These are phyloP conservation scores for Aureobasidium zeae DNA, from an alignment of 2,329 filamentous ascomycete species.

Conservation along the genomic window DNA sequence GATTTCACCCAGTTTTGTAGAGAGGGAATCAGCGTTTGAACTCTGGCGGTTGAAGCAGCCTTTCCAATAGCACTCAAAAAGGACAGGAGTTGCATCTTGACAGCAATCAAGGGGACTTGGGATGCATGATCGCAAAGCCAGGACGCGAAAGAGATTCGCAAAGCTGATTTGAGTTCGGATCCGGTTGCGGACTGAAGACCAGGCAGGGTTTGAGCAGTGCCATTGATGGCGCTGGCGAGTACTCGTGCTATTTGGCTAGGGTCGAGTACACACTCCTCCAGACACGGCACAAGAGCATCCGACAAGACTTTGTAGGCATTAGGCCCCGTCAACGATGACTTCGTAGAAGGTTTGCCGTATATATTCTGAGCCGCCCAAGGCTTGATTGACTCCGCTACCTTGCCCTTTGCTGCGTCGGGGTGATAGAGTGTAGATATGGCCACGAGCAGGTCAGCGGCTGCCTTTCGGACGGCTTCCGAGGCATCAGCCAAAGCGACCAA, in stretches of 20 bases:
- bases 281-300: constrained; percentile 57
- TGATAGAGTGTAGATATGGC: constrained; percentile 45
- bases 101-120: constrained; percentile 55
- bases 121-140: constrained; percentile 67
- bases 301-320: constrained; percentile 54
- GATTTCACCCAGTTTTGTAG: constrained; percentile 57
- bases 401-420: constrained; percentile 23
- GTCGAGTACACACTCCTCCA: constrained; percentile 84
- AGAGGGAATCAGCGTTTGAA: constrained; percentile 65
- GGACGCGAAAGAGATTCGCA: constrained; percentile 55
- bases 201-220: constrained; percentile 26
- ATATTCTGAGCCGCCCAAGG: constrained; percentile 55
- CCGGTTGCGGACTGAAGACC: constrained; percentile 20
- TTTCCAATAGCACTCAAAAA: constrained; percentile 64
- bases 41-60: constrained; percentile 61
- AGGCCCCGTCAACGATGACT: constrained; percentile 48
- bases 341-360: constrained; percentile 49
- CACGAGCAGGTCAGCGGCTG: constrained; percentile 59
- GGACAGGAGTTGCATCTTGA: constrained; percentile 64
- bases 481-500: constrained; percentile 65
- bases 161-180: constrained; percentile 51
- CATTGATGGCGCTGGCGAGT: constrained; percentile 53
- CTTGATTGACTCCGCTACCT: constrained; percentile 23
- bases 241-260: constrained; percentile 57
- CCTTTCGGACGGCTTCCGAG: constrained; percentile 65